A percentile compares a stretch with the other conserved stretches of the same genome.
Conservation (phyloP, 192 early-diverging fungal genomes). For the Funneliformis mosseae region DNA sequence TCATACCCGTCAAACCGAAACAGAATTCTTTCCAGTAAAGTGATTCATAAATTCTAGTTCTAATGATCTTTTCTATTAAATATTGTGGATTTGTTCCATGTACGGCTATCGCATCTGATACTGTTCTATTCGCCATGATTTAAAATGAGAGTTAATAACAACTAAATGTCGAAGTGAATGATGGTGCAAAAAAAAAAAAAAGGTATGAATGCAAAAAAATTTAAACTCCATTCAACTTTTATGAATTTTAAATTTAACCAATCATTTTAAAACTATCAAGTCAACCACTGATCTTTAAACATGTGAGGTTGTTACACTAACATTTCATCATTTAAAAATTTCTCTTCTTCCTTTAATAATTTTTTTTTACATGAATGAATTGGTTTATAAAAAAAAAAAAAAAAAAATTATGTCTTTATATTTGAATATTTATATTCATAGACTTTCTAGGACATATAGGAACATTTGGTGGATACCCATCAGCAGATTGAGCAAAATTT, state of each 20-base stretch:
- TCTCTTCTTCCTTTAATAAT: too few relatives aligned
- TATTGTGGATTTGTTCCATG: constrained; percentile 94
- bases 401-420: background rate
- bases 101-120: constrained; percentile 66
- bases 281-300: too few relatives aligned
- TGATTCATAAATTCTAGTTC: constrained; percentile 87
- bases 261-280: background rate
- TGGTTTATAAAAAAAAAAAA: too few relatives aligned
- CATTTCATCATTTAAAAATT: too few relatives aligned
- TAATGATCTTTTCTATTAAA: constrained; percentile 92
- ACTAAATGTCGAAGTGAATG: background rate
- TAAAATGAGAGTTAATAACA: background rate
- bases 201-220: background rate
- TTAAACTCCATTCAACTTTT: background rate
- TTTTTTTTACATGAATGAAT: too few relatives aligned
- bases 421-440: background rate
- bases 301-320: too few relatives aligned
- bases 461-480: background rate
- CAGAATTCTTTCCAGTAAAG: constrained; percentile 97
- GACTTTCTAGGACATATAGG: background rate
- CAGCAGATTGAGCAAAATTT: constrained; percentile 12
- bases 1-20: constrained; percentile 84
- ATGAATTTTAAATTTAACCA: background rate
- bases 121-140: constrained; percentile 69
- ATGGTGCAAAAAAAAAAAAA: background rate